Evolutionary conservation across 805 yeast species (phyloP), one percentile per base, ranked within the genome.

Genomic region (Kregervanrija delftensis): DNA sequence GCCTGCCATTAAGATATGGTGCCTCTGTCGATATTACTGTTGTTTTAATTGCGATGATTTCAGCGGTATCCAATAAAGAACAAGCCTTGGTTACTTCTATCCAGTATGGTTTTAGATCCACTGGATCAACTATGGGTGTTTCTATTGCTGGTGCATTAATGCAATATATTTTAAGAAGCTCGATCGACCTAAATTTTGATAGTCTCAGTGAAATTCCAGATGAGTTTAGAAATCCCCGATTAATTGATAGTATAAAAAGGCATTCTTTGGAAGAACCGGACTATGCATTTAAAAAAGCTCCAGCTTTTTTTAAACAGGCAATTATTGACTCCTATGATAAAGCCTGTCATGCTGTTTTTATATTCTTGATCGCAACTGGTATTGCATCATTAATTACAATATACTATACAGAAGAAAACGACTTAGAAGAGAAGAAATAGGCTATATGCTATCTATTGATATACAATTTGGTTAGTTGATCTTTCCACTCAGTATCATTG

Each of bases 1-100:
- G 79, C 47, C 52, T 77, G 14, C 64, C 79, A 9, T 76, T 79
- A 6, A 88, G 93, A 8, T 66, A 77, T 33, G 86, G 85, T 0
- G 79, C 82, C 52, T 77, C 95, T 1, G 66, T 77, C 3, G 71
- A 79, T 60, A 69, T 86, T 49, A 86, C 95, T 0, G 77, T 85
- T 2, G 79, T 90, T 0, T 66, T 87, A 40, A 63, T 86, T 33
- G 84, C 95, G 0, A 71, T 87, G 63, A 83, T 87, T 43, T 81
- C 93, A 0, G 77, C 93, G 1, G 93, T 83, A 2, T 81, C 84
- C 9, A 62, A 69, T 16, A 72, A 75, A 42, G 75, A 72, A 56
- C 96, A 87, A 62, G 96, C 96, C 1, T 74, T 88, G 15, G 83
- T 91, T 2, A 89, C 96, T 0, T 86, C 96, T 0, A 85, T 90